A percentile compares a stretch with the other conserved stretches of the same genome.
phyloP scores from a whole-genome alignment of 495 filamentous ascomycete species.

The Podospora pseudoanserina region DNA sequence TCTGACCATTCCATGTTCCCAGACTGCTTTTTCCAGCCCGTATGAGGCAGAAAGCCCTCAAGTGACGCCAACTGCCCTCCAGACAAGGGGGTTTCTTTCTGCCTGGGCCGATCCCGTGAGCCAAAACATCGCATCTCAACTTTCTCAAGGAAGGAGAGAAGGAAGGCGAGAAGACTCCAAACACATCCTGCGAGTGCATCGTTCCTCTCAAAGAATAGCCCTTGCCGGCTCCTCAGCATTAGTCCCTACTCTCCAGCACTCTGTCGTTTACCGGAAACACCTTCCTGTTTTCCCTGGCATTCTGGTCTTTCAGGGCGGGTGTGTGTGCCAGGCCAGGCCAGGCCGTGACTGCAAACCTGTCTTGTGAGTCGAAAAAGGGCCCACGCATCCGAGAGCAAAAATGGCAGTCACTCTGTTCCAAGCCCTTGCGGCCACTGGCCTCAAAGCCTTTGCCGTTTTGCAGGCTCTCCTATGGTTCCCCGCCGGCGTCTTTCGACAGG shows the following conservation, averaged over 20 bases:
- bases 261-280: neutral
- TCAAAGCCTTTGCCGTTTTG: slow-evolving; percentile 25
- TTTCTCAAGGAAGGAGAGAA: neutral
- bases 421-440: slow-evolving; percentile 25
- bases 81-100: neutral
- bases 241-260: neutral
- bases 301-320: neutral
- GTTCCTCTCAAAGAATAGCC: neutral
- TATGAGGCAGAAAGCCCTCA: neutral
- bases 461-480: slow-evolving; percentile 28
- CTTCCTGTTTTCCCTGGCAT: neutral
- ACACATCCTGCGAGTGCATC: neutral
- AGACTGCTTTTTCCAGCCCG: slow-evolving; percentile 1
- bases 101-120: neutral
- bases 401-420: slow-evolving; percentile 30
- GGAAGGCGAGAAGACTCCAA: neutral
- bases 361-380: neutral
- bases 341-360: neutral
- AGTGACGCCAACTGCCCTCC: neutral
- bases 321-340: neutral
- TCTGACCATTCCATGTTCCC: slow-evolving; percentile 8
- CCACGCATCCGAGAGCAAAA: slow-evolving; percentile 9
- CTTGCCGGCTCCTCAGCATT: neutral
- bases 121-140: neutral
- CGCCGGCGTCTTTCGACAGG: slow-evolving; percentile 20